These are phyloP conservation scores for Penicillium sp. DNA, from an alignment of 2,329 filamentous ascomycete species.

Conservation along the genomic window DNA sequence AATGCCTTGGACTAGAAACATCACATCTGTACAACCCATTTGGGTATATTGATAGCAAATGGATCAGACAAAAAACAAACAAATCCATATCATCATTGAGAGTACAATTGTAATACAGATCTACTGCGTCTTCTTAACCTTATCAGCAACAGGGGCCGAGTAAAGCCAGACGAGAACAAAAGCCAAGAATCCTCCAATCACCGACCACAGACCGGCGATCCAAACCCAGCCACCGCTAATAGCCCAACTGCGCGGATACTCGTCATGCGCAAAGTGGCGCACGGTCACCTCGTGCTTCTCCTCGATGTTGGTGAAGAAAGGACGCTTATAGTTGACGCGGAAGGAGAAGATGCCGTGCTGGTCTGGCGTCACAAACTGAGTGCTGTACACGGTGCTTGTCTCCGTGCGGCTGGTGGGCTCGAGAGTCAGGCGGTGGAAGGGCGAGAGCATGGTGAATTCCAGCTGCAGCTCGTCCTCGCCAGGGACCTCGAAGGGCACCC, in stretches of 20 bases:
- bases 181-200: conserved; percentile 79
- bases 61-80: conserved; percentile 10
- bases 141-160: conserved; percentile 60
- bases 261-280: conserved; percentile 94
- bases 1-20: neutral
- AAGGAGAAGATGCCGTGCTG: conserved; percentile 99
- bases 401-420: conserved; percentile 61
- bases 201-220: conserved; percentile 85
- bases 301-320: conserved; percentile 85
- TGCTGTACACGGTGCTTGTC: conserved; percentile 74
- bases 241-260: conserved; percentile 88
- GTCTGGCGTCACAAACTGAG: conserved; percentile 83
- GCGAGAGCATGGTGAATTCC: conserved; percentile 98
- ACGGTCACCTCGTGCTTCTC: conserved; percentile 96
- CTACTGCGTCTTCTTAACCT: conserved; percentile 57
- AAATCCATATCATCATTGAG: conserved; percentile 33
- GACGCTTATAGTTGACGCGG: conserved; percentile 94
- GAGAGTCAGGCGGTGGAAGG: conserved; percentile 88
- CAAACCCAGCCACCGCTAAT: conserved; percentile 95
- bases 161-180: conserved; percentile 92
- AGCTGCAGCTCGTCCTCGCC: conserved; percentile 80
- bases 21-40: neutral
- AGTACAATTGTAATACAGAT: conserved; percentile 33
- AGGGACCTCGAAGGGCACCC: conserved; percentile 74
- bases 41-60: neutral